A percentile compares a stretch with the other conserved stretches of the same genome.
These are phyloP conservation scores for Leccinum disarticulatum DNA, from an alignment of 768 basidiomycete species.

Conservation along the genomic window DNA sequence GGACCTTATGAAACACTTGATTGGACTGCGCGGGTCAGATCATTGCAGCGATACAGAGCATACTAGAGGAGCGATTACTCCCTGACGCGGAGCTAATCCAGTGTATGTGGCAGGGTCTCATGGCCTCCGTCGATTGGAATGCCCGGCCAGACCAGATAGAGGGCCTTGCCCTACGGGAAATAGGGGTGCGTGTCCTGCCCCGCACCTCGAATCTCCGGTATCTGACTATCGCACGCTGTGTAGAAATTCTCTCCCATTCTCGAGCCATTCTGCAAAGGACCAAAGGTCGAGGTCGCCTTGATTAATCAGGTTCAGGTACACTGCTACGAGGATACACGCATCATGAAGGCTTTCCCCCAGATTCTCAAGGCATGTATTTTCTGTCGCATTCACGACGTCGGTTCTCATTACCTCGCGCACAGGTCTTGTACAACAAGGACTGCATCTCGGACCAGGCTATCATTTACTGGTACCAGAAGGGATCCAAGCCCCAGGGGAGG, in stretches of 20 bases:
- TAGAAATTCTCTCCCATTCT: conserved; percentile 85
- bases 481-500: conserved; percentile 91
- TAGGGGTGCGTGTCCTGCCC: conserved; percentile 56
- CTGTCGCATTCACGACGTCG: background rate
- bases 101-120: conserved; percentile 91
- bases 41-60: conserved; percentile 65
- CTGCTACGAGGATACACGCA: conserved; percentile 94
- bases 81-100: conserved; percentile 82
- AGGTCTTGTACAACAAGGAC: conserved; percentile 96
- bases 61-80: conserved; percentile 77
- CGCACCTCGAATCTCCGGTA: background rate
- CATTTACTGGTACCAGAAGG: conserved; percentile 98
- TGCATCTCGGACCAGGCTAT: conserved; percentile 95
- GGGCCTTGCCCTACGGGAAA: conserved; percentile 82
- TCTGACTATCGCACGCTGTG: background rate
- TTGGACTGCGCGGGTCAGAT: conserved; percentile 49
- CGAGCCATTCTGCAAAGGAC: conserved; percentile 84
- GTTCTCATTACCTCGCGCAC: conserved; percentile 15
- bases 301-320: conserved; percentile 95
- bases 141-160: conserved; percentile 92
- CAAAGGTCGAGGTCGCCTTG: conserved; percentile 90
- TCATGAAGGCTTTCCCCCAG: conserved; percentile 93
- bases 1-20: conserved; percentile 13
- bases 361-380: conserved; percentile 71
- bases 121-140: conserved; percentile 85